phyloP scores from a whole-genome alignment of 768 basidiomycete genomes.

The Ramaria rubella region DNA sequence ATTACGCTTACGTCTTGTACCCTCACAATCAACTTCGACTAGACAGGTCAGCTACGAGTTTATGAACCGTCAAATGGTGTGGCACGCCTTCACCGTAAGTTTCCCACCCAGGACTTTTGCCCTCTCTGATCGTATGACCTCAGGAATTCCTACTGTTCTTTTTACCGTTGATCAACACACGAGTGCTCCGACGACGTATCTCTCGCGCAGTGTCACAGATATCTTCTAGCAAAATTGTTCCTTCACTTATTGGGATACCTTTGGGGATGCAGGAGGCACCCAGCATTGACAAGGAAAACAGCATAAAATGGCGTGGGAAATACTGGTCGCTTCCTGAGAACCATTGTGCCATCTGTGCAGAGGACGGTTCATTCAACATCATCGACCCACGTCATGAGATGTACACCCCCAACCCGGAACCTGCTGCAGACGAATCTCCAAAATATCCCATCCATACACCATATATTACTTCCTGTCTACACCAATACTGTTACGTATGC shows the following conservation, averaged over 20 bases:
- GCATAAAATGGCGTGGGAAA: constrained; percentile 39
- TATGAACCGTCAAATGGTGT: constrained; percentile 99
- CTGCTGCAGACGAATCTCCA: constrained; percentile 35
- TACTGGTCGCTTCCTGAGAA: constrained; percentile 61
- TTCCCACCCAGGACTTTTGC: too few species aligned
- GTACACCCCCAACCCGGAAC: constrained; percentile 13
- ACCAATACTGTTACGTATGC: constrained; percentile 92
- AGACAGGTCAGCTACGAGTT: constrained; percentile 95
- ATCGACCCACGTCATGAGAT: constrained; percentile 25
- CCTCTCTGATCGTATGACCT: too few species aligned
- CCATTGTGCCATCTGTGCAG: constrained; percentile 89
- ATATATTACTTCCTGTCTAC: constrained; percentile 77
- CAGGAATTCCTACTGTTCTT: constrained; percentile 95
- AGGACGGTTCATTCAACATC: constrained; percentile 59
- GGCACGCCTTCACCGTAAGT: constrained; percentile 95
- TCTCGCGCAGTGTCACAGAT: constrained; percentile 27
- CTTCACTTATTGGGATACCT: neutral
- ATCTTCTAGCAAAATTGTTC: constrained; percentile 7
- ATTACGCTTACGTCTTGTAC: constrained; percentile 65
- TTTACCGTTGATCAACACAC: constrained; percentile 74
- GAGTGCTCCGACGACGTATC: constrained; percentile 53
- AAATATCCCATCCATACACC: constrained; percentile 69
- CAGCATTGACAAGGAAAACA: constrained; percentile 14
- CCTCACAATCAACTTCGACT: constrained; percentile 59
- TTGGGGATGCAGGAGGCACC: neutral